phyloP scores from a whole-genome alignment of 2,329 filamentous ascomycete genomes.

The Aspergillaceae sp. region DNA sequence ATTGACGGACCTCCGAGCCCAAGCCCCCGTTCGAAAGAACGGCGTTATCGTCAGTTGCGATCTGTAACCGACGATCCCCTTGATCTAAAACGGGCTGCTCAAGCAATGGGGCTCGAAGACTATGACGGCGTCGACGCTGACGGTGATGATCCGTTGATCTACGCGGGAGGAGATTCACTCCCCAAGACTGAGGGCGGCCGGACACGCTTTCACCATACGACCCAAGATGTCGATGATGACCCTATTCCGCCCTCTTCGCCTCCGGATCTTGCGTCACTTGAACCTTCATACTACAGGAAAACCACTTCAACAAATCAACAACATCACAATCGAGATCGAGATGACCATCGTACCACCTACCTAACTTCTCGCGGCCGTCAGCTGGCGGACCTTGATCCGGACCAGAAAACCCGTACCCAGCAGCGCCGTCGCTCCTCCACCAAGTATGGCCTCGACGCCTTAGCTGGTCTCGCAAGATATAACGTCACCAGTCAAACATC shows the following conservation, averaged over 20 bases:
- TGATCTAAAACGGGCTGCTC: conserved; percentile 16
- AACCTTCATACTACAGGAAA: conserved; percentile 8
- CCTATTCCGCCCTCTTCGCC: conserved; percentile 24
- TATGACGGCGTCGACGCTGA: conserved; percentile 5
- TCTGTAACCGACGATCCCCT: conserved; percentile 12
- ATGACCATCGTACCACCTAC: conserved; percentile 16
- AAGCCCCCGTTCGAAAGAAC: conserved; percentile 27
- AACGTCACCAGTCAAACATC: conserved; percentile 5
- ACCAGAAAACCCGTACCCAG: conserved; percentile 10
- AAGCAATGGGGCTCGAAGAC: conserved; percentile 14
- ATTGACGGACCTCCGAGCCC: conserved; percentile 26
- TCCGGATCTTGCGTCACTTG: conserved; percentile 18
- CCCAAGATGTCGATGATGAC: conserved; percentile 6
- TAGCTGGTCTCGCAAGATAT: conserved; percentile 11
- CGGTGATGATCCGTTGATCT: conserved; percentile 18
- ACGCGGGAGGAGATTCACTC: conserved; percentile 15
- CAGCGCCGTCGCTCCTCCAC: conserved; percentile 12
- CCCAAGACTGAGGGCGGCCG: conserved; percentile 6
- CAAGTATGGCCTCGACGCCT: conserved; percentile 22
- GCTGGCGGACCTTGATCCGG: conserved; percentile 12
- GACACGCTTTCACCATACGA: conserved; percentile 3
- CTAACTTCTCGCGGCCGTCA: conserved; percentile 18
- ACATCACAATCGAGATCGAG: conserved; percentile 10
- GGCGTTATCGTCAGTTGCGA: conserved; percentile 11
- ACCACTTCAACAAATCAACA: conserved; percentile 11